A percentile compares a stretch with the other conserved stretches of the same genome.
phyloP scores from a whole-genome alignment of 805 yeast species.

The Huiozyma naganishii region DNA sequence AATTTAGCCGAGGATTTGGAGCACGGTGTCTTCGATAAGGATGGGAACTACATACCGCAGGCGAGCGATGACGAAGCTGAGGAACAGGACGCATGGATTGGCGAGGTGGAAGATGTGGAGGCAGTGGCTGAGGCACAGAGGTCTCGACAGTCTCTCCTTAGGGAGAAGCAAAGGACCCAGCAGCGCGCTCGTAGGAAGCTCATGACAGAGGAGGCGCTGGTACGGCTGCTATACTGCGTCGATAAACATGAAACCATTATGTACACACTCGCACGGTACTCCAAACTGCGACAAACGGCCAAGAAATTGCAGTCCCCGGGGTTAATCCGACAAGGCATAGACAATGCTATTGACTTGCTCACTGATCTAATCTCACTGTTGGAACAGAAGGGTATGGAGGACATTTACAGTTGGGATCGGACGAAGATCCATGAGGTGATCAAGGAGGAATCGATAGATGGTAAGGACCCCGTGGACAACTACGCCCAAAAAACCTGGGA shows the following conservation, averaged over 20 bases:
- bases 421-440: slow-evolving; percentile 29
- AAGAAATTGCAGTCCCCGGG: slow-evolving; percentile 1
- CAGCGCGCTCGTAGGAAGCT: slow-evolving; percentile 10
- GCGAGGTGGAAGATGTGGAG: slow-evolving; percentile 10
- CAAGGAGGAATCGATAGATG: slow-evolving; percentile 18
- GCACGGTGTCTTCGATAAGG: slow-evolving; percentile 39
- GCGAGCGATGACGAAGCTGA: background rate
- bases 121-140: slow-evolving; percentile 7
- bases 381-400: slow-evolving; percentile 30
- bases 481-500: slow-evolving; percentile 29
- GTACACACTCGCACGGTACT: slow-evolving; percentile 35
- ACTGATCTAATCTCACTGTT: slow-evolving; percentile 37
- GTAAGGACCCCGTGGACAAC: slow-evolving; percentile 11
- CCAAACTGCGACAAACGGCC: slow-evolving; percentile 17
- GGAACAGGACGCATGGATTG: slow-evolving; percentile 18
- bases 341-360: slow-evolving; percentile 26
- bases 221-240: slow-evolving; percentile 25
- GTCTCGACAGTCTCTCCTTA: slow-evolving; percentile 4
- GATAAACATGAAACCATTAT: slow-evolving; percentile 40
- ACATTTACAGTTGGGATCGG: slow-evolving; percentile 35
- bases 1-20: slow-evolving; percentile 34
- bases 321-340: slow-evolving; percentile 2
- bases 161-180: slow-evolving; percentile 16
- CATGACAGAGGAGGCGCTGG: slow-evolving; percentile 25
- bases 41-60: slow-evolving; percentile 34